These are phyloP conservation scores for Fusarium sp. DNA, from an alignment of 2,329 filamentous ascomycete genomes.

Conservation along the genomic window DNA sequence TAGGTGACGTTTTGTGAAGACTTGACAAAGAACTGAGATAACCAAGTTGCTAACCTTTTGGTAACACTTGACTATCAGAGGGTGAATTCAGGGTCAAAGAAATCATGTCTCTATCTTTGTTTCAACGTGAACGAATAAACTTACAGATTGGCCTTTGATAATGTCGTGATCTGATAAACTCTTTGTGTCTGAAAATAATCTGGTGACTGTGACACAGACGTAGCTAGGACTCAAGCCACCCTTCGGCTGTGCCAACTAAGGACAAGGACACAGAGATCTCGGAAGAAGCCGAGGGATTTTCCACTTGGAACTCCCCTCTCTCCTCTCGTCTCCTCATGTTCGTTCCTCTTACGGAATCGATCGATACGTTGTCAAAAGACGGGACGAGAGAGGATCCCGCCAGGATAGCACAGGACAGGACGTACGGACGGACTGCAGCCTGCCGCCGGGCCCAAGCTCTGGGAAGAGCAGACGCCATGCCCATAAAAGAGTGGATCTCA, in stretches of 20 bases:
- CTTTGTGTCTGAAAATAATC: not conserved
- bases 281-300: conserved; percentile 4
- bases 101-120: not conserved
- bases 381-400: not conserved
- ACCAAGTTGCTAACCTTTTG: not conserved
- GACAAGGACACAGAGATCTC: not conserved
- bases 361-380: not conserved
- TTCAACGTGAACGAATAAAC: not conserved
- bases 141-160: not conserved
- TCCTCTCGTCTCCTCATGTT: not conserved
- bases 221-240: not conserved
- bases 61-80: not conserved
- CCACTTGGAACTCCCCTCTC: not conserved
- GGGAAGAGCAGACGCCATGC: not conserved
- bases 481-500: not conserved
- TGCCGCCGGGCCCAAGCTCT: not conserved
- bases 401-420: too few species aligned
- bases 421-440: not conserved
- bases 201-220: not conserved
- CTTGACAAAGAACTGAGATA: not conserved
- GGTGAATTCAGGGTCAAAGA: not conserved
- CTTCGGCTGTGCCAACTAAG: not conserved
- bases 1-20: not conserved
- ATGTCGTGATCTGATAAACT: not conserved
- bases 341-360: not conserved